These are phyloP conservation scores for Acorus calamus DNA, from an alignment of 106 monocot species.

Conservation along the genomic window DNA sequence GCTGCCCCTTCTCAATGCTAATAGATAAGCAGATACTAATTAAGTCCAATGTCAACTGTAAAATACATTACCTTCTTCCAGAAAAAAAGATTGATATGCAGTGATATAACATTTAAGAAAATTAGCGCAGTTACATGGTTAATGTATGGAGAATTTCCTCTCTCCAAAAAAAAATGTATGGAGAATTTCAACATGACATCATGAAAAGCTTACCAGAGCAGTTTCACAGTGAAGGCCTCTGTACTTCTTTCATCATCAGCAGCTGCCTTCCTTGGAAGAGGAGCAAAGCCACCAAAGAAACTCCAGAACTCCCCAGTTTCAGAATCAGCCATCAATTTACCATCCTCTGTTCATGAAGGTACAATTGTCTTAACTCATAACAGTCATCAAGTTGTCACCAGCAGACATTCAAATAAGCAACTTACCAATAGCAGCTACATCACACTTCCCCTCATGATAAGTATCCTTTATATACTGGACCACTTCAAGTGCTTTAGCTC, in stretches of 20 bases:
- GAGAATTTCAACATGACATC: neutral
- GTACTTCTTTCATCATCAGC: conserved; percentile 25
- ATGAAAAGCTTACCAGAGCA: conserved; percentile 46
- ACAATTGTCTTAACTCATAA: neutral
- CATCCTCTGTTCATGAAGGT: conserved; percentile 52
- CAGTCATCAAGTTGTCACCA: neutral
- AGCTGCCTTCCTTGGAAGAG: conserved; percentile 65
- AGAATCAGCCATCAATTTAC: conserved; percentile 87
- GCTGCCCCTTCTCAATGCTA: conserved; percentile 54
- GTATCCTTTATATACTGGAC: conserved; percentile 54
- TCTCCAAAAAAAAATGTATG: neutral
- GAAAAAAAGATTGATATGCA: no score
- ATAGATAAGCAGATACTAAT: conserved; percentile 2
- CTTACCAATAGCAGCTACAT: conserved; percentile 42
- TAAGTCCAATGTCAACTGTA: no score
- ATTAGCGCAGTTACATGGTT: no score
- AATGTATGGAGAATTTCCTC: no score
- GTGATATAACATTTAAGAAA: no score
- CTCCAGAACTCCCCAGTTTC: conserved; percentile 93
- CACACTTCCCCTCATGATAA: conserved; percentile 55
- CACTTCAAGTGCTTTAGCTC: conserved; percentile 59
- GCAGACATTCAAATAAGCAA: neutral
- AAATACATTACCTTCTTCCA: no score
- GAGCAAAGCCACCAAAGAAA: conserved; percentile 94
- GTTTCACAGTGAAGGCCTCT: conserved; percentile 31